Conservation (phyloP, 2,329 filamentous ascomycete species). For the Aureobasidium pullulans region DNA sequence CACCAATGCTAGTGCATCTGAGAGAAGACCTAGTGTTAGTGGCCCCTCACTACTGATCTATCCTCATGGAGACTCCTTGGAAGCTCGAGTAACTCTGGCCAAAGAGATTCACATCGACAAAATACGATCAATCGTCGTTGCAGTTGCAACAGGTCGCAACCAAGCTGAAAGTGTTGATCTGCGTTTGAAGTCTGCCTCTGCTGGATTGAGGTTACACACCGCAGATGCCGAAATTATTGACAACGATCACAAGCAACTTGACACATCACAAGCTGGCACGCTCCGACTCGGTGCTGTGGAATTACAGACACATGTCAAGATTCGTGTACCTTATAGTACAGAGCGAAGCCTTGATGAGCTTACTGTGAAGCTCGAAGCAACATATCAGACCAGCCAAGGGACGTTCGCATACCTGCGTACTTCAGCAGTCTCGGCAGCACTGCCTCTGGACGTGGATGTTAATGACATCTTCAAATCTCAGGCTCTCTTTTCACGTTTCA, state of each 20-base stretch:
- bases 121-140: slow-evolving; percentile 68
- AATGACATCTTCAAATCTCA: slow-evolving; percentile 89
- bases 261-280: slow-evolving; percentile 38
- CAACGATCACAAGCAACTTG: slow-evolving; percentile 34
- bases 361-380: slow-evolving; percentile 56
- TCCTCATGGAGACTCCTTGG: slow-evolving; percentile 60
- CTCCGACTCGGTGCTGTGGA: slow-evolving; percentile 41
- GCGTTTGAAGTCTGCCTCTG: slow-evolving; percentile 51
- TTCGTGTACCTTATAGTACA: slow-evolving; percentile 74
- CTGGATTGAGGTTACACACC: slow-evolving; percentile 51
- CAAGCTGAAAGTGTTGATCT: slow-evolving; percentile 44
- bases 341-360: slow-evolving; percentile 69
- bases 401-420: slow-evolving; percentile 47
- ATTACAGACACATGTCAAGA: slow-evolving; percentile 41
- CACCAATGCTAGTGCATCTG: slow-evolving; percentile 27
- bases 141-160: slow-evolving; percentile 69
- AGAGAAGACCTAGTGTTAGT: slow-evolving; percentile 33
- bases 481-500: slow-evolving; percentile 80
- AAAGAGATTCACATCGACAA: slow-evolving; percentile 72
- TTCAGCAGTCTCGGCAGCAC: slow-evolving; percentile 59
- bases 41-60: slow-evolving; percentile 59
- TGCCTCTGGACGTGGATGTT: slow-evolving; percentile 90
- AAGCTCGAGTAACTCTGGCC: slow-evolving; percentile 59
- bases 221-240: slow-evolving; percentile 39
- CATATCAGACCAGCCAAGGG: slow-evolving; percentile 22